Percentiles rank a stretch among this genome's conserved stretches.
phyloP scores from a whole-genome alignment of 345 rosid species.

The Arabis hirsuta region DNA sequence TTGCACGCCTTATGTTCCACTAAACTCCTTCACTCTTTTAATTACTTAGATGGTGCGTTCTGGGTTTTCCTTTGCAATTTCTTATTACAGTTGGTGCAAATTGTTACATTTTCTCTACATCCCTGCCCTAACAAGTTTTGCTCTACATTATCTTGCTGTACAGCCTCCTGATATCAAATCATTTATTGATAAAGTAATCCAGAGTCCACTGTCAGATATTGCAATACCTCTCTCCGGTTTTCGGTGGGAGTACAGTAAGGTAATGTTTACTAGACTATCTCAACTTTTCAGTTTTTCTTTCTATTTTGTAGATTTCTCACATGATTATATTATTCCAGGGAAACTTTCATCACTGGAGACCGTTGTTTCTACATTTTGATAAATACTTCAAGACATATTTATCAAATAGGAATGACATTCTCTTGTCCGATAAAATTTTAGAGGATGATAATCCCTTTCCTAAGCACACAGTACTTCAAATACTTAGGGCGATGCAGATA shows the following conservation, averaged over 20 bases:
- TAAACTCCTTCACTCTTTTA: background rate
- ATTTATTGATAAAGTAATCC: slow-evolving; percentile 91
- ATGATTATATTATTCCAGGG: slow-evolving; percentile 60
- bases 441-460: slow-evolving; percentile 79
- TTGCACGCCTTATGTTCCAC: background rate
- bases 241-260: slow-evolving; percentile 92
- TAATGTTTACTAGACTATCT: slow-evolving; percentile 32
- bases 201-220: slow-evolving; percentile 94
- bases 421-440: slow-evolving; percentile 70
- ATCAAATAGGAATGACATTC: slow-evolving; percentile 79
- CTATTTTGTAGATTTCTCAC: slow-evolving; percentile 37
- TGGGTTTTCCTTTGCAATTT: slow-evolving; percentile 2
- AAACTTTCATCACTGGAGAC: slow-evolving; percentile 97
- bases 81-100: background rate
- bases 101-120: background rate
- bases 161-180: slow-evolving; percentile 93
- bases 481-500: slow-evolving; percentile 86
- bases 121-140: slow-evolving; percentile 10
- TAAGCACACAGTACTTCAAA: slow-evolving; percentile 80
- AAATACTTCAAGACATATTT: slow-evolving; percentile 84
- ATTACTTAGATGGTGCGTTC: background rate
- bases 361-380: slow-evolving; percentile 88
- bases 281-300: background rate
- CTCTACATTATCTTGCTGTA: slow-evolving; percentile 30
- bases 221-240: slow-evolving; percentile 97